These are phyloP conservation scores for Pelargonium fulgidum DNA, from an alignment of 441 rosid species.

Conservation along the genomic window DNA sequence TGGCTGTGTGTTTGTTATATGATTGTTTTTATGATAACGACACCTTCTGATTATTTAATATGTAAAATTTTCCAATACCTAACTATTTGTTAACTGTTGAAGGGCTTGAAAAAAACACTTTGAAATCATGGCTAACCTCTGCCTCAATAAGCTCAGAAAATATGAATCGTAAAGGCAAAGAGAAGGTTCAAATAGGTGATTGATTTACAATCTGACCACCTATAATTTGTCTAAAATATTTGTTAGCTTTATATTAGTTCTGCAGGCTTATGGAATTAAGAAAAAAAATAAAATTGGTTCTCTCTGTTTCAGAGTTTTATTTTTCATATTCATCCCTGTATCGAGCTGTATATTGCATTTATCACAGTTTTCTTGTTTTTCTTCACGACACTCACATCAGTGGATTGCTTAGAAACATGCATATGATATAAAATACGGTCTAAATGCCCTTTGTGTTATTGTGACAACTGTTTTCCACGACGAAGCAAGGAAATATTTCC, in stretches of 20 bases:
- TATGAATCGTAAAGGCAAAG: conserved; percentile 25
- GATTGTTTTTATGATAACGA: background rate
- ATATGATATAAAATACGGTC: background rate
- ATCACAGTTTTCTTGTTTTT: background rate
- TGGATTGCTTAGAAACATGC: background rate
- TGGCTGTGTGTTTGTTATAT: background rate
- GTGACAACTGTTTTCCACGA: background rate
- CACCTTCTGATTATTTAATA: background rate
- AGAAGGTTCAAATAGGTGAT: conserved; percentile 38
- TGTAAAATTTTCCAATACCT: conserved; percentile 9
- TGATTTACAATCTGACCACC: conserved; percentile 4
- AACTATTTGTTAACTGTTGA: conserved; percentile 25
- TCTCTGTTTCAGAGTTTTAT: background rate
- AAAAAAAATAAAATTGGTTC: conserved; percentile 7
- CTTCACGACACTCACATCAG: background rate
- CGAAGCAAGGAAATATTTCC: background rate
- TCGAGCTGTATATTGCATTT: background rate
- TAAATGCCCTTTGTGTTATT: conserved; percentile 2
- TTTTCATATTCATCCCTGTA: background rate
- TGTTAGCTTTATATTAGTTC: conserved; percentile 2
- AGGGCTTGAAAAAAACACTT: conserved; percentile 51
- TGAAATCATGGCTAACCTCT: conserved; percentile 74
- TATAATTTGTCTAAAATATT: background rate
- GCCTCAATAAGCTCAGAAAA: conserved; percentile 36
- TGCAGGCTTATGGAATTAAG: conserved; percentile 3